Evolutionary conservation across 1,284 basidiomycete genomes (phyloP), one percentile per base, ranked within the genome.

Genomic region (Taiwanofungus camphoratus): DNA sequence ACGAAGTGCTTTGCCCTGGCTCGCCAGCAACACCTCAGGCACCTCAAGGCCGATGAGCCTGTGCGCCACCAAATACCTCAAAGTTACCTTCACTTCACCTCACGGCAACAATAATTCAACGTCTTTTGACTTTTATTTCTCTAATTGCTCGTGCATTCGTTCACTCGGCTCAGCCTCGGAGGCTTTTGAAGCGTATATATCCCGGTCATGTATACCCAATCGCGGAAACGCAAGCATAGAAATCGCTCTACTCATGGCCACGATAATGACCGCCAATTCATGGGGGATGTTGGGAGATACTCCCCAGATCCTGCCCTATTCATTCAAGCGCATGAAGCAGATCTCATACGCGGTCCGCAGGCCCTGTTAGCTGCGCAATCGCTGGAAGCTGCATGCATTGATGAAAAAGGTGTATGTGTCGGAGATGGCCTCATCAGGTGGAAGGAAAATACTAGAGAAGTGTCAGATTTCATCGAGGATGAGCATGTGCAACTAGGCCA

Each of bases 281-380:
- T 5, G 4, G n/a, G n/a, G n/a, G n/a, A 23, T 16, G 15, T 24
- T 15, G 13, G 29, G 18, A n/a, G 11, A 4, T 20, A 20, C 11
- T 33, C 38, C 12, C 49, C 45, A 0, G 57, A 64, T 31, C 48
- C 52, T 1, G 36, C 53, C 13, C 64, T 84, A 9, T 77, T 68
- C 53, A 68, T 85, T 35, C 76, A 79, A 52, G 83, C 79, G 0
- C 69, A 85, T 51, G 85, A 87, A 62, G 81, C 81, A 4, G 79
- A 83, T 45, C 54, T 87, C 26, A 57, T 76, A 1, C 70, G 67
- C 23, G 77, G 79, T 4, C 67, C 74, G 0, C 59, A 62, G 18
- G 74, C 71, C 3, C 50, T 51, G 5, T 54, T 62, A 8, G 59
- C 72, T 2, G 75, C 74, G 0, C 57, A 60, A 13, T 68, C 76